These are phyloP conservation scores for Rhodotorula sp. DNA, from an alignment of 1,284 basidiomycete genomes.

Conservation along the genomic window DNA sequence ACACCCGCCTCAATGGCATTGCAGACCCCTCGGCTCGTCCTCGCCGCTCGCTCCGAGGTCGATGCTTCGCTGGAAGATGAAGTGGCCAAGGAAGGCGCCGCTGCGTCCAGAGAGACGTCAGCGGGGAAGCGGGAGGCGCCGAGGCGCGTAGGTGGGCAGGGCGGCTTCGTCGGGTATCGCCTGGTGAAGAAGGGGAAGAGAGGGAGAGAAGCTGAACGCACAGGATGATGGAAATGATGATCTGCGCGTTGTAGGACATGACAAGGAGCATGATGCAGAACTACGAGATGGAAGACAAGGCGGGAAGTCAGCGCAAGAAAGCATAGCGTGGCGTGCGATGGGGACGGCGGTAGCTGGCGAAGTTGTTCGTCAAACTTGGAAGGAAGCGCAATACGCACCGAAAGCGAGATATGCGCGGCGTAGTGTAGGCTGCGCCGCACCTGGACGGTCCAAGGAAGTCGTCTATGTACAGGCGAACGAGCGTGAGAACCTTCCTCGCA, in stretches of 20 bases:
- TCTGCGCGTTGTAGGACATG: conserved; percentile 40
- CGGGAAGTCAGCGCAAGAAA: too few relatives aligned
- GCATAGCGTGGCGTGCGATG: too few relatives aligned
- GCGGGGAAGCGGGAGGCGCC: too few relatives aligned
- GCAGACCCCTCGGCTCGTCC: conserved; percentile 32
- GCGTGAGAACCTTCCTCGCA: too few relatives aligned
- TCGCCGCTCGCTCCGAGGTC: conserved; percentile 23
- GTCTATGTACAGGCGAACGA: not conserved
- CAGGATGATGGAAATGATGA: conserved; percentile 38
- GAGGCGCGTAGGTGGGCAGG: not conserved
- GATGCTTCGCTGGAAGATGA: conserved; percentile 35
- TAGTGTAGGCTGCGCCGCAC: conserved; percentile 12
- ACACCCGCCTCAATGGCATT: conserved; percentile 29
- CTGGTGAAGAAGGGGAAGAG: not conserved
- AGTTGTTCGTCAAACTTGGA: too few relatives aligned
- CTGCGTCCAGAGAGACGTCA: conserved; percentile 5
- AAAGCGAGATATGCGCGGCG: conserved; percentile 10
- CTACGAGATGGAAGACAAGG: not conserved
- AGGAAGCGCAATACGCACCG: not conserved
- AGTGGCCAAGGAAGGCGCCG: conserved; percentile 41
- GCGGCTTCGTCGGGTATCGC: not conserved
- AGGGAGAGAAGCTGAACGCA: conserved; percentile 4
- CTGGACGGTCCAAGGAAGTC: conserved; percentile 21
- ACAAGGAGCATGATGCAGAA: conserved; percentile 37
- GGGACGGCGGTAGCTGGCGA: too few relatives aligned